Base-by-base conservation (phyloP, 2,329 filamentous ascomycete species). In the Pseudofabraea citricarpa region DNA sequence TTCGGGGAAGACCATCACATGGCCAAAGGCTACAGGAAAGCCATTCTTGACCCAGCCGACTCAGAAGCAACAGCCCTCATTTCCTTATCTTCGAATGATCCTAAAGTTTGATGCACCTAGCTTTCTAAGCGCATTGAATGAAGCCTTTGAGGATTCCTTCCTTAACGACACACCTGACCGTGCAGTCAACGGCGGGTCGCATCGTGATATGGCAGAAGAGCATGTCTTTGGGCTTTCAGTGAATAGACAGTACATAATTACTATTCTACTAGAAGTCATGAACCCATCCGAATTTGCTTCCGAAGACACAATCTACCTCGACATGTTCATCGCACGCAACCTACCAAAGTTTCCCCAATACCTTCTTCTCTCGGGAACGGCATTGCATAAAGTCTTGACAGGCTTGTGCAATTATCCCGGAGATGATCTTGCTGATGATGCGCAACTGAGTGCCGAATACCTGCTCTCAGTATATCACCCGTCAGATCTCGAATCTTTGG, bases 291-390 rank as follows among this genome's bases (percentile, higher is more conserved):
- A 87, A 36, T 97, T 95, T 64, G 77, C 81, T 1, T 66, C 82
- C 0, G 80, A 86, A 48, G 90, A 97, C 59, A 90, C 87, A 10
- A 87, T 98, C 44, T 98, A 95, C 64, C 77, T 98, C 35, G 90
- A 98, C 65, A 98, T 98, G 90, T 98, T 98, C 59, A 86, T 98
- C 60, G 91, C 93, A 15, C 82, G 93, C 44, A 98, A 95, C 60
- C 69, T 98, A 39, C 88, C 94, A 3, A 98, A 98, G 63, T 98
- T 95, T 58, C 90, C 90, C 1, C 91, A 97, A 61, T 96, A 96
- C 58, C 83, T 98, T 40, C 77, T 97, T 9, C 79, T 98, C 36
- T 87, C 91, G 0, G 93, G 90, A 15, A 90, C 87, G 2, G 85
- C 87, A 2, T 73, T 98, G 1, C 87, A 90, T 46, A 83, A 82